Conservation (phyloP, 139 green algal species). For the Closterium sp. region DNA sequence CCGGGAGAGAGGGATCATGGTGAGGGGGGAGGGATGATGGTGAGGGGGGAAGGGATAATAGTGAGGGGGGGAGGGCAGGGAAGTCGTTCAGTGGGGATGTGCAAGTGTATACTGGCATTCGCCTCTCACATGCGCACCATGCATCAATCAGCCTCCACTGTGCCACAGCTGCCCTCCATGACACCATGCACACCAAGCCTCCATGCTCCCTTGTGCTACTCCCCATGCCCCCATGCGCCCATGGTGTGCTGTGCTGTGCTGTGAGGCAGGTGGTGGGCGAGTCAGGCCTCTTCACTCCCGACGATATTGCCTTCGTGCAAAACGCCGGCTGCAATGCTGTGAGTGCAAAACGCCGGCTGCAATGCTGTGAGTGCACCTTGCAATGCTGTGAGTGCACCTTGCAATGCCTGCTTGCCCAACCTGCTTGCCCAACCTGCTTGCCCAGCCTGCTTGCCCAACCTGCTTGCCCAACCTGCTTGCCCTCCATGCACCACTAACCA, state of each 20-base stretch:
- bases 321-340: slow-evolving; percentile 43
- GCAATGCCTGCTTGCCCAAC: no score
- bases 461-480: no score
- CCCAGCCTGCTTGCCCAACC: no score
- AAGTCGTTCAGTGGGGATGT: not conserved
- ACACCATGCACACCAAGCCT: not conserved
- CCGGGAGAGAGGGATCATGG: slow-evolving; percentile 69
- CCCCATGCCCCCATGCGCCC: not conserved
- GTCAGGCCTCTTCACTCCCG: slow-evolving; percentile 93
- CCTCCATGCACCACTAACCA: not conserved
- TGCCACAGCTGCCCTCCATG: not conserved
- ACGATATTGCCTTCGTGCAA: slow-evolving; percentile 86
- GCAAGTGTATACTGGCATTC: not conserved
- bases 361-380: no score
- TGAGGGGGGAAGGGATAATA: not conserved
- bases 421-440: no score
- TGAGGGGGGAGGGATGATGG: slow-evolving; percentile 10
- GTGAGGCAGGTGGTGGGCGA: slow-evolving; percentile 78
- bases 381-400: no score
- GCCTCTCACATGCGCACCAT: not conserved
- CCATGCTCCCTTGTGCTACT: not conserved
- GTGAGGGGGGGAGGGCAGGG: no score
- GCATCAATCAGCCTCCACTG: not conserved
- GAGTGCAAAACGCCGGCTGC: not conserved
- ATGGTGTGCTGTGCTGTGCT: no score